Base-by-base conservation (phyloP, 192 early-diverging fungal genomes). In the Coemansia sp. region DNA sequence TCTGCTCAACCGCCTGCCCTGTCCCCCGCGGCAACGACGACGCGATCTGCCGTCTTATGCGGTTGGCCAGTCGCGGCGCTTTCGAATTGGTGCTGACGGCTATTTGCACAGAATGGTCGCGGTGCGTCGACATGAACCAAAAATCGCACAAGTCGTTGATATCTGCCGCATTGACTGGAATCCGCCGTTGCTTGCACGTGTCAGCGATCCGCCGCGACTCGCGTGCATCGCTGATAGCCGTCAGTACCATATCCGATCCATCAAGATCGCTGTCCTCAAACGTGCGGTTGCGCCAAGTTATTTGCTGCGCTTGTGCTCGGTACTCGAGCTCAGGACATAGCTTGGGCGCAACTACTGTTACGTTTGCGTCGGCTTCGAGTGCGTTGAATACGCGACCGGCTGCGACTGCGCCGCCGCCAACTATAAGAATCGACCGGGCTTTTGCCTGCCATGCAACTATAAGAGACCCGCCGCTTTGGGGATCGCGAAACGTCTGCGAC, bases 101-200 rank as follows among this genome's bases (percentile, higher is more conserved):
- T 60, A 97, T 87, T 68, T 96, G 94, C n/a, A 95, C 79, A 38
- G 89, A 88, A 57, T 89, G 86, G 56, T 94, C 90, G 19, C 91
- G 74, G 66, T 91, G 86, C 22, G 88, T 88, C 29, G 91, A 90
- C 81, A 94, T 92, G 75, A 97, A 94, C 76, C 90, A 95, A 76
- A 97, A 97, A 63, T 94, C 92, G 68, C 94, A 97, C 61, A 92
- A 68, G 10, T 89, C 87, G 19, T 94, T 94, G 27, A 95, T 89
- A 65, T 95, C 95, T 0, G 95, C 94, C 19, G 92, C 92, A 66
- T 97, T 95, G 23, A 95, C 92, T 3, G 93, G 94, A 27, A 94
- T 93, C n/a, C 89, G 81, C 29, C 71, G 82, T 39, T 59, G 50
- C 38, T 84, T 75, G 69, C 88, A 89, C 13, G 88, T 64, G 18